Conservation (phyloP, 805 yeast genomes). For the Torulaspora franciscae region DNA sequence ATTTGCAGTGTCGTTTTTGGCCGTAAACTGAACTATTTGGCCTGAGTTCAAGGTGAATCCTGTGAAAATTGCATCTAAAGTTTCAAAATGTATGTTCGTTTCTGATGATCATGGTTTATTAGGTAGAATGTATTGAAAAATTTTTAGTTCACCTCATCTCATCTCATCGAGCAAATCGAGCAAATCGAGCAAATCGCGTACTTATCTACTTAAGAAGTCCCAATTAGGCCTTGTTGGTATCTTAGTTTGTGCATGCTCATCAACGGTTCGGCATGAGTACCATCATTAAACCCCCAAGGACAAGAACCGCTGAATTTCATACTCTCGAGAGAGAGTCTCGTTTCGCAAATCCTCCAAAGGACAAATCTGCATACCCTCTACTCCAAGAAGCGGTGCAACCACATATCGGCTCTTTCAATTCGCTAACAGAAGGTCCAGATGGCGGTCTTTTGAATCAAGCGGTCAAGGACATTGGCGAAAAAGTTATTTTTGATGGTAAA, state of each 20-base stretch:
- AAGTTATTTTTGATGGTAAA: conserved; percentile 73
- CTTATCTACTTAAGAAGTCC: neutral
- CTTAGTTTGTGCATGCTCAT: conserved; percentile 4
- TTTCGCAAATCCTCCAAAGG: conserved; percentile 85
- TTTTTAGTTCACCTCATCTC: conserved; percentile 11
- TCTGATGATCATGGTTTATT: neutral
- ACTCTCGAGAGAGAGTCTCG: conserved; percentile 86
- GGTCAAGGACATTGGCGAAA: conserved; percentile 82
- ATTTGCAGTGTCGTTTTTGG: too few relatives aligned
- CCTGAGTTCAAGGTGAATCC: neutral
- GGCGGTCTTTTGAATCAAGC: conserved; percentile 84
- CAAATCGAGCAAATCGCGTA: conserved; percentile 4
- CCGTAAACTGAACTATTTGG: neutral
- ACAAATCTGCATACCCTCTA: conserved; percentile 73
- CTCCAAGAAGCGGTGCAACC: conserved; percentile 88
- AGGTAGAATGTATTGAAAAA: conserved; percentile 3
- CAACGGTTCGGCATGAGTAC: conserved; percentile 27
- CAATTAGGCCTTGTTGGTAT: conserved; percentile 2
- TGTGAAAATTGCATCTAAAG: neutral
- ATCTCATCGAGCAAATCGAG: conserved; percentile 22
- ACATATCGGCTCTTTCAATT: conserved; percentile 94
- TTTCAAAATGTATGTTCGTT: neutral
- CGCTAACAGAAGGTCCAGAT: conserved; percentile 79
- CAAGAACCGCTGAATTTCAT: conserved; percentile 43
- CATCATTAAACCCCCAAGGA: conserved; percentile 27